These are phyloP conservation scores for Eragrostis tef DNA, from an alignment of 202 grass and related monocot species.

Conservation along the genomic window DNA sequence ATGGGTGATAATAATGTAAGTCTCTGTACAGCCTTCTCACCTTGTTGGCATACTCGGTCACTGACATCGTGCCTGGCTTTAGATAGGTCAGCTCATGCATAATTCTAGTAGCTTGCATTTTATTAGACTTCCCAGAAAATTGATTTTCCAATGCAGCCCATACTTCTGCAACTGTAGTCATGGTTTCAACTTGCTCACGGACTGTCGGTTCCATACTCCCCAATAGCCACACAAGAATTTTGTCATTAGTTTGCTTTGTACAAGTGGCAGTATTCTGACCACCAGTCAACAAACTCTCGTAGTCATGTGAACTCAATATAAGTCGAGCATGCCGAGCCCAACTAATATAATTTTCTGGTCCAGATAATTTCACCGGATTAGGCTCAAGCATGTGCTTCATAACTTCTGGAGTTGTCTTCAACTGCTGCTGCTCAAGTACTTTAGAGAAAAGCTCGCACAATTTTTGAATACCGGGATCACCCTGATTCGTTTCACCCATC, in stretches of 20 bases:
- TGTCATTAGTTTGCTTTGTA: background rate
- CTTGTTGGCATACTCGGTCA: background rate
- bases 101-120: background rate
- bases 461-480: background rate
- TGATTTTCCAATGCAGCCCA: background rate
- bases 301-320: background rate
- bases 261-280: background rate
- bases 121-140: background rate
- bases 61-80: background rate
- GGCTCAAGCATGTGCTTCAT: background rate
- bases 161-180: background rate
- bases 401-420: background rate
- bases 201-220: background rate
- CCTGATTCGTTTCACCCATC: too few species aligned
- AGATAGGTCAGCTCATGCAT: background rate
- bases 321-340: background rate
- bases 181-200: background rate
- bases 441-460: background rate
- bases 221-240: background rate
- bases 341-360: background rate
- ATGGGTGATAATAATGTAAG: background rate
- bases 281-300: background rate
- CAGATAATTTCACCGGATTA: background rate
- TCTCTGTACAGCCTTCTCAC: background rate
- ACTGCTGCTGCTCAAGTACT: background rate